Conservation (phyloP, 805 yeast species). For the Pichia californica region DNA sequence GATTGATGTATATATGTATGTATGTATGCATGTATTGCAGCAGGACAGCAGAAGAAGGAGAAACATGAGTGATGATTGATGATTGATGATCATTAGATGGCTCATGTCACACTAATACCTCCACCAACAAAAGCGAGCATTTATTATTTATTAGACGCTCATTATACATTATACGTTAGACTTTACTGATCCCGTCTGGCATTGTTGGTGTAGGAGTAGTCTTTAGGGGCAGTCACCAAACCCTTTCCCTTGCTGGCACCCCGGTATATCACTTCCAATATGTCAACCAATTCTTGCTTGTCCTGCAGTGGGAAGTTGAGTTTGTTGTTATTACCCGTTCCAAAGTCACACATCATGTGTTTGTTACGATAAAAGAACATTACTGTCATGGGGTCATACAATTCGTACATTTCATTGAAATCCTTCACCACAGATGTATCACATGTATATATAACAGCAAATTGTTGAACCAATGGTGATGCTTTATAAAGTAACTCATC, state of each 20-base stretch:
- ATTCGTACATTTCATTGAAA: slow-evolving; percentile 83
- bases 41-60: too few species aligned
- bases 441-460: slow-evolving; percentile 83
- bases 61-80: too few species aligned
- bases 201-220: slow-evolving; percentile 32
- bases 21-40: too few species aligned
- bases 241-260: slow-evolving; percentile 95
- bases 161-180: background rate
- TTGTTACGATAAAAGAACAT: slow-evolving; percentile 92
- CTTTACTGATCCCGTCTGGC: background rate
- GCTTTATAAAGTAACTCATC: slow-evolving; percentile 78
- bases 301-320: slow-evolving; percentile 73
- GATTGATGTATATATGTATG: too few species aligned
- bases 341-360: slow-evolving; percentile 98
- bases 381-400: slow-evolving; percentile 82
- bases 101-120: too few species aligned
- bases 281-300: slow-evolving; percentile 86
- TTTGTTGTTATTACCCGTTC: slow-evolving; percentile 96
- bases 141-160: too few species aligned
- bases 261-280: slow-evolving; percentile 80
- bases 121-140: too few species aligned
- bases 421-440: slow-evolving; percentile 88
- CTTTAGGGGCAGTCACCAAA: slow-evolving; percentile 76
- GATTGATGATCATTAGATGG: too few species aligned
- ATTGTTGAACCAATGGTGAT: slow-evolving; percentile 79